Evolutionary conservation across 1,284 basidiomycete species (phyloP).

Genomic region (Boletus semigastroideus): DNA sequence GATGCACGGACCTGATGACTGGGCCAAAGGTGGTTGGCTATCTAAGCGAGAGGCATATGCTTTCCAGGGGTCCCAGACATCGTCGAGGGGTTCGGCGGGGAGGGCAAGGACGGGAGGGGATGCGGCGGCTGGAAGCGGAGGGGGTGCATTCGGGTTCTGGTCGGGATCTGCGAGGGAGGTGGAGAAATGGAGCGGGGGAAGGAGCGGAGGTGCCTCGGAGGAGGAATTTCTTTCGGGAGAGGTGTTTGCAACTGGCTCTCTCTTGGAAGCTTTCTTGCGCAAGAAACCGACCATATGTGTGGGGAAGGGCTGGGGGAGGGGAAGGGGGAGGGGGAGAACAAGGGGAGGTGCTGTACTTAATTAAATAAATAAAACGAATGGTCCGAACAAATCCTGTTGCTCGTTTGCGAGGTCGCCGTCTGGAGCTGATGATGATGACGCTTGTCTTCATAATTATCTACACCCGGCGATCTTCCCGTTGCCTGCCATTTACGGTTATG

Average conservation of each 20-base stretch:
- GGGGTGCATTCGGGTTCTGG: neutral
- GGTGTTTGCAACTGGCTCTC: neutral
- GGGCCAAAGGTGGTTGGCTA: neutral
- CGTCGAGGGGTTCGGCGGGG: slow-evolving; percentile 1
- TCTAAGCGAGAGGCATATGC: slow-evolving; percentile 8
- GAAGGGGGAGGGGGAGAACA: neutral
- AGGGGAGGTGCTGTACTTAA: neutral
- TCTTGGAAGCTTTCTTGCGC: slow-evolving; percentile 40
- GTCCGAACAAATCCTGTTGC: neutral
- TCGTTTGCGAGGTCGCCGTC: slow-evolving; percentile 14
- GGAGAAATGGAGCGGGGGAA: slow-evolving; percentile 42
- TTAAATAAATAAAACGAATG: slow-evolving; percentile 12
- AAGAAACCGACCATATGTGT: slow-evolving; percentile 53
- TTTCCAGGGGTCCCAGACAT: slow-evolving; percentile 29
- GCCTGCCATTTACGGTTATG: slow-evolving; percentile 11
- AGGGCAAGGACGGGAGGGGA: slow-evolving; percentile 16
- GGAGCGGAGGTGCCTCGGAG: slow-evolving; percentile 21
- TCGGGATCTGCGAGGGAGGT: slow-evolving; percentile 18
- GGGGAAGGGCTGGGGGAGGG: neutral
- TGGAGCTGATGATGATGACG: slow-evolving; percentile 1
- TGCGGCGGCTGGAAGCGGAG: slow-evolving; percentile 14
- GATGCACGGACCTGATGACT: slow-evolving; percentile 16
- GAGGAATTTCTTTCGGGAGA: slow-evolving; percentile 21
- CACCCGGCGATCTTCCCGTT: slow-evolving; percentile 20
- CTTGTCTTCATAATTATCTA: slow-evolving; percentile 9